Evolutionary conservation across 192 early-diverging fungal species (phyloP).

Genomic region (Mortierella antarctica): DNA sequence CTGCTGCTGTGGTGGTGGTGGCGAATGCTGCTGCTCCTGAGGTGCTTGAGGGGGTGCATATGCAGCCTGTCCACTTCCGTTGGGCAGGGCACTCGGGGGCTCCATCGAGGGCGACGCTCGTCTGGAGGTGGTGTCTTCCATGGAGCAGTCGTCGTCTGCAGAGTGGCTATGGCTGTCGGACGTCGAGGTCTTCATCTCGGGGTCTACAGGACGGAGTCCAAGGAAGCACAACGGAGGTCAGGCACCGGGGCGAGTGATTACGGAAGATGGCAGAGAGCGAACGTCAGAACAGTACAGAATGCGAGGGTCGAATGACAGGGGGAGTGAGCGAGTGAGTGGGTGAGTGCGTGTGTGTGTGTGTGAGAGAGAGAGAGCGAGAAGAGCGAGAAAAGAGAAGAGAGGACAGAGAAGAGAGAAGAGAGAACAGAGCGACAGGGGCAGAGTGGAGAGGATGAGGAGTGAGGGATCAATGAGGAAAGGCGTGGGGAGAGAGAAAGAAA

Average conservation of each 20-base stretch:
- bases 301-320: no score
- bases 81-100: no score
- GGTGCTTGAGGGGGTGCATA: not conserved
- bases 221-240: no score
- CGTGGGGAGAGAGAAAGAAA: not conserved
- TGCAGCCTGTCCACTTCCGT: not conserved
- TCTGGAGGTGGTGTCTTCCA: no score
- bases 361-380: no score
- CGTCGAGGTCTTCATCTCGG: no score
- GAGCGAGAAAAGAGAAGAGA: not conserved
- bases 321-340: not conserved
- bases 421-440: not conserved
- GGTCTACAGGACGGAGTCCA: no score
- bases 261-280: not conserved
- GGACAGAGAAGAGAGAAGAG: not conserved
- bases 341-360: not conserved
- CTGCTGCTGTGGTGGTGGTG: constrained; percentile 5
- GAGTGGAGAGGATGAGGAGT: not conserved
- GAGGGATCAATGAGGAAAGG: not conserved
- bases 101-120: no score
- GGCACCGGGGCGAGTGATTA: not conserved
- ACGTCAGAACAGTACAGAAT: no score
- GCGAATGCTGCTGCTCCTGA: not conserved
- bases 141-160: no score
- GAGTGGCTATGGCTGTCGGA: no score